Percentiles rank a stretch among this genome's conserved stretches.
Evolutionary conservation across 768 basidiomycete species (phyloP).

Genomic region (Mrakia blollopis): DNA sequence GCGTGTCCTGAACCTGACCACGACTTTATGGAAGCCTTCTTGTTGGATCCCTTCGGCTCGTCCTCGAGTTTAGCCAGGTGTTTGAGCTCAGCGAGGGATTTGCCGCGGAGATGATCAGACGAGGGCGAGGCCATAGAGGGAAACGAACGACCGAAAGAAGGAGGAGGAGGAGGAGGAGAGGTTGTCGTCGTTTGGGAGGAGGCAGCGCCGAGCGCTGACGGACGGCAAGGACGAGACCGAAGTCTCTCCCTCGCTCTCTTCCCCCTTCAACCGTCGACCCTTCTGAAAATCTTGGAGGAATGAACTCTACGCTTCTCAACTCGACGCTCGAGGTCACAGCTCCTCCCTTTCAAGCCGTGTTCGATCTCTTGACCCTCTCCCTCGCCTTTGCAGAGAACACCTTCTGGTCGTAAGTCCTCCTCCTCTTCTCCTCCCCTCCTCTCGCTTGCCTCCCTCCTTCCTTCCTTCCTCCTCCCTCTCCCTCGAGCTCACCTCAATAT

Average conservation of each 20-base stretch:
- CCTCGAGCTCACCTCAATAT: background rate
- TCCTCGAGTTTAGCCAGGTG: constrained; percentile 17
- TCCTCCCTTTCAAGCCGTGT: constrained; percentile 2
- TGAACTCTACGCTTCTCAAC: background rate
- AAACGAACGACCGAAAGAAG: background rate
- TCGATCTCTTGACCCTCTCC: constrained; percentile 3
- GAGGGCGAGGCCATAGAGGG: background rate
- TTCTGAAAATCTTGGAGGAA: background rate
- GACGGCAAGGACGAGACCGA: background rate
- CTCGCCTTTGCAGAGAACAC: constrained; percentile 9
- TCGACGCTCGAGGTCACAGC: background rate
- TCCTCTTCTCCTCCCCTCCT: background rate
- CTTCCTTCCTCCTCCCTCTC: background rate
- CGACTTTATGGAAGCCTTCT: constrained; percentile 12
- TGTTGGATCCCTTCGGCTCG: background rate
- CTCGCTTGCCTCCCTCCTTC: background rate
- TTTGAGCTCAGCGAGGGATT: constrained; percentile 26
- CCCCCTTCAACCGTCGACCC: background rate
- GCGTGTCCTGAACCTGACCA: constrained; percentile 8
- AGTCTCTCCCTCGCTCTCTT: background rate
- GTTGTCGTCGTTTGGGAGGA: background rate
- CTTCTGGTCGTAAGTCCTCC: constrained; percentile 15
- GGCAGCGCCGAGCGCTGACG: background rate
- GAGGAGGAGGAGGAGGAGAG: background rate
- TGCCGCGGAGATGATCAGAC: background rate